A percentile compares a stretch with the other conserved stretches of the same genome.
These are phyloP conservation scores for Bisporella sp. DNA, from an alignment of 2,329 filamentous ascomycete genomes.

Conservation along the genomic window DNA sequence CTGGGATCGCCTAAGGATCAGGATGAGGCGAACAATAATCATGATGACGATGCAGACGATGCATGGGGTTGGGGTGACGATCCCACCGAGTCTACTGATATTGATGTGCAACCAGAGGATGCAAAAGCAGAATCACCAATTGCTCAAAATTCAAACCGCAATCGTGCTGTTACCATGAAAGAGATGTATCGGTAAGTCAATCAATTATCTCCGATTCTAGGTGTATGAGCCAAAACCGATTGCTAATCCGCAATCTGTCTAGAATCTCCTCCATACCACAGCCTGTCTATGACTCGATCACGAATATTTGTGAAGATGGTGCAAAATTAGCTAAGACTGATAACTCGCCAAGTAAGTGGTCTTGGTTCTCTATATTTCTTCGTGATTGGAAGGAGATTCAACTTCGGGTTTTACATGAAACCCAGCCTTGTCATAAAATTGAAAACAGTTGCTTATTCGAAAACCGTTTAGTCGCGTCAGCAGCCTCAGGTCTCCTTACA, in stretches of 20 bases:
- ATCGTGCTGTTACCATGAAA: conserved; percentile 64
- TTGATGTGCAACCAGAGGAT: not conserved
- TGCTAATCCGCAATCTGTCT: too few relatives aligned
- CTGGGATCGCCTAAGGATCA: not conserved
- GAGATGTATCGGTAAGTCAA: conserved; percentile 63
- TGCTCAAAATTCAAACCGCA: not conserved
- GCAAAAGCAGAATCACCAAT: not conserved
- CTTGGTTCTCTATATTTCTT: not conserved
- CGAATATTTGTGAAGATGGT: conserved; percentile 51
- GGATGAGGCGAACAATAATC: not conserved
- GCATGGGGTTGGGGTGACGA: conserved; percentile 82
- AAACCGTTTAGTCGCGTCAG: conserved; percentile 50
- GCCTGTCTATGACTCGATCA: conserved; percentile 62
- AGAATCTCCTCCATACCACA: conserved; percentile 77
- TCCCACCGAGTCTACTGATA: conserved; percentile 31
- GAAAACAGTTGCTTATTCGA: not conserved
- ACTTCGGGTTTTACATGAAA: too few relatives aligned
- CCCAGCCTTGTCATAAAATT: too few relatives aligned
- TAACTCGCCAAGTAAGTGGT: conserved; percentile 12
- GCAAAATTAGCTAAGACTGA: conserved; percentile 48
- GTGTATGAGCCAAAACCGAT: too few relatives aligned
- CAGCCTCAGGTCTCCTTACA: conserved; percentile 62
- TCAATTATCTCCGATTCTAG: too few relatives aligned
- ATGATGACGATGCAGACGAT: conserved; percentile 31
- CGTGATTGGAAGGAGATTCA: not conserved